Evolutionary conservation across 2,329 filamentous ascomycete genomes (phyloP), one percentile per base, ranked within the genome.

Genomic region (Neofusicoccum kwambonambiense): DNA sequence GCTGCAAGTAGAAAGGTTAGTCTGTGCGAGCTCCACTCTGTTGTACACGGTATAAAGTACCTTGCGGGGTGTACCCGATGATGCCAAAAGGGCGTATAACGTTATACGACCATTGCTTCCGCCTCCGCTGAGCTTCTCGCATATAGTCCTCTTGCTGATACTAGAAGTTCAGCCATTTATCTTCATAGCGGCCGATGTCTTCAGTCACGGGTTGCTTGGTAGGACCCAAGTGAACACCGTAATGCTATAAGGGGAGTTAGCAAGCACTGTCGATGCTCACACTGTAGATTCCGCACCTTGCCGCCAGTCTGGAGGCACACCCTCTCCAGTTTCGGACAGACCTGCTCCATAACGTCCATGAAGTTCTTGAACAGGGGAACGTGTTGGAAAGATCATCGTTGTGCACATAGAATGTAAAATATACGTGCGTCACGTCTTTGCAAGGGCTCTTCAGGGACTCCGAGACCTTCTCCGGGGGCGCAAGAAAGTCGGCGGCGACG

Each of bases 401-500:
- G 54, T 77, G 75, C 1, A 74, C 70, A 51, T 77, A 76, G 0
- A 75, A 76, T 1, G 72, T 68, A 62, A 75, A 77, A 65, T 69
- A 77, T 1, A 73, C 71, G 52, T 77, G 74, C 0, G 75, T 76
- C 3, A 77, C 72, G 13, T 69, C 66, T 1, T 54, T 60, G 45
- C 73, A 77, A 31, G 67, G 39, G 0, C 62, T 15, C 27, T 47
- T 57, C 58, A 77, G 62, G 11, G 27, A 41, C 4, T 15, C 35
- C 15, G 13, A 3, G 8, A 62, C 47, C 1, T 47, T 44, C 2
- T 62, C 45, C 19, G 19, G 5, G 15, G 34, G 34, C 3, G 67
- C 63, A 4, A 76, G 68, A 65, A 76, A 77, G 56, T 77, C 76
- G 1, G 74, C 56, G 0, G 75, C 72, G 3, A 77, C 57, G 58